Conservation (phyloP, 116 monocot species). For the Dioscorea cayenensis region DNA sequence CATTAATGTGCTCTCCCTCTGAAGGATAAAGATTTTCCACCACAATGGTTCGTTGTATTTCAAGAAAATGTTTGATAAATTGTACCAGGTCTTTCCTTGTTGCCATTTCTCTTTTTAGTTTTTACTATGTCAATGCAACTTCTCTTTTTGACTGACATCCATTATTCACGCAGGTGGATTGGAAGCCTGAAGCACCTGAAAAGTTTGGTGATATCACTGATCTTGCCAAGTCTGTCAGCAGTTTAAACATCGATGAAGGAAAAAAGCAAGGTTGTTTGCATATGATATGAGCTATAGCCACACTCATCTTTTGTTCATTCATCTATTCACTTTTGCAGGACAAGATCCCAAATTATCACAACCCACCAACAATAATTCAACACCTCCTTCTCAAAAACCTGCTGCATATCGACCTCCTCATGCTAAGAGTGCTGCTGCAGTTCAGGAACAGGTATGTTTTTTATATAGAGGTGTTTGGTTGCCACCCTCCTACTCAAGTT, state of each 20-base stretch:
- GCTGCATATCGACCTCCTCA: constrained; percentile 91
- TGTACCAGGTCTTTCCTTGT: constrained; percentile 66
- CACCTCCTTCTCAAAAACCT: constrained; percentile 49
- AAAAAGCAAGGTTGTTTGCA: constrained; percentile 62
- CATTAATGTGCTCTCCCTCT: constrained; percentile 7
- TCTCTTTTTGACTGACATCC: neutral
- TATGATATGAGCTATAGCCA: neutral
- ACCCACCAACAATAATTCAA: constrained; percentile 30
- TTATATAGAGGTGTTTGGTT: too few relatives aligned
- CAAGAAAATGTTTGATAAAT: constrained; percentile 78
- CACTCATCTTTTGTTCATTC: constrained; percentile 1
- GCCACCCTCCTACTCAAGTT: too few relatives aligned
- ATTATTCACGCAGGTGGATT: constrained; percentile 61
- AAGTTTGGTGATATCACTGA: constrained; percentile 62
- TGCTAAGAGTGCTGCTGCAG: constrained; percentile 63
- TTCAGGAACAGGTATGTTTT: constrained; percentile 69
- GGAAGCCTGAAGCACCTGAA: constrained; percentile 92
- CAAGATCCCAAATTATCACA: constrained; percentile 42
- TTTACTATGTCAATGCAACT: neutral
- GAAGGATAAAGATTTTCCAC: constrained; percentile 88
- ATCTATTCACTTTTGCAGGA: constrained; percentile 13
- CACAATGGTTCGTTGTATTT: constrained; percentile 80
- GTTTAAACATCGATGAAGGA: constrained; percentile 60
- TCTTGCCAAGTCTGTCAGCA: constrained; percentile 51
- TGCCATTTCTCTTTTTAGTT: neutral